Percentiles rank a stretch among this genome's conserved stretches.
phyloP scores from a whole-genome alignment of 345 rosid genomes.

The Luvunga scandens region DNA sequence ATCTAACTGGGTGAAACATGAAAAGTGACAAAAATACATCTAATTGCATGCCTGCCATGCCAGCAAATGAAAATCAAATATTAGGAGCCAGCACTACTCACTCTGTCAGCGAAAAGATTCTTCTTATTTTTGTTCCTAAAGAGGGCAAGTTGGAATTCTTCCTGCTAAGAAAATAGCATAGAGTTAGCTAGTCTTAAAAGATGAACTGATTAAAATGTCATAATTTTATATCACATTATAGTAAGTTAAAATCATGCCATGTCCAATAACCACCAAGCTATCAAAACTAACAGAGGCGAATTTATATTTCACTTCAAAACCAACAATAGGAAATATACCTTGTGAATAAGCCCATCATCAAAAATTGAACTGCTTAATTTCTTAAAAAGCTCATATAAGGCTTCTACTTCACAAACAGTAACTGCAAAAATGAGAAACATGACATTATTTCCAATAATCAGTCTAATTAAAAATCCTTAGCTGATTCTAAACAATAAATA shows the following conservation, averaged over 20 bases:
- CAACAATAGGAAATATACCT: slow-evolving; percentile 41
- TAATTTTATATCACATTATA: not conserved
- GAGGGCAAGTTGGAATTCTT: slow-evolving; percentile 90
- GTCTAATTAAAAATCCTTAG: not conserved
- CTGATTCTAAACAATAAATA: not conserved
- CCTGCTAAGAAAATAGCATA: slow-evolving; percentile 41
- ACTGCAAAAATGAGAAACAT: slow-evolving; percentile 41
- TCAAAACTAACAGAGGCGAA: not conserved
- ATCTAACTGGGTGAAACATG: not conserved
- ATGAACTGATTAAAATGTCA: not conserved
- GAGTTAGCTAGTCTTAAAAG: not conserved
- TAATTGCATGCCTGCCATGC: not conserved
- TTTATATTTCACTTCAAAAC: not conserved
- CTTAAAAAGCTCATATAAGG: slow-evolving; percentile 73
- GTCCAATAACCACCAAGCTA: not conserved
- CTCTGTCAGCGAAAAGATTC: slow-evolving; percentile 94
- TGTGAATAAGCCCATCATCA: slow-evolving; percentile 85
- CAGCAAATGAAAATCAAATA: not conserved
- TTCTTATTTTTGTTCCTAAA: slow-evolving; percentile 66
- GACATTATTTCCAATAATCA: not conserved
- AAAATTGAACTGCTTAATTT: slow-evolving; percentile 84
- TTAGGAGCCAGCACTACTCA: slow-evolving; percentile 17
- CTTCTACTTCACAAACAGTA: slow-evolving; percentile 72
- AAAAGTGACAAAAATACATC: not conserved
- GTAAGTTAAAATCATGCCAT: not conserved